A percentile compares a stretch with the other conserved stretches of the same genome.
Conservation (phyloP, 352 stramenopile species). For the Globisporangium canariense region DNA sequence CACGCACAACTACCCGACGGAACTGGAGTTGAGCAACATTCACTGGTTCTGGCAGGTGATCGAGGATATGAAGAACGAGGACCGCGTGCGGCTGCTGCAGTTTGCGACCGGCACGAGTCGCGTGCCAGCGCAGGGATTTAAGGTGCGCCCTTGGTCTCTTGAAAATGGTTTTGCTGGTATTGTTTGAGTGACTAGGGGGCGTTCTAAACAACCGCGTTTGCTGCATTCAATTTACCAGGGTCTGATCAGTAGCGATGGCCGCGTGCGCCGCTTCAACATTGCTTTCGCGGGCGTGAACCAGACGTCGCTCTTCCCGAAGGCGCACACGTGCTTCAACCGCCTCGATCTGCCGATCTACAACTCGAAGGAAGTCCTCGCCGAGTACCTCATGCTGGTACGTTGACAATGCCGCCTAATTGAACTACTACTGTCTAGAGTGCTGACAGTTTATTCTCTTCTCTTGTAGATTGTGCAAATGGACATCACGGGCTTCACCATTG, state of each 20-base stretch:
- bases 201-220: too few relatives aligned
- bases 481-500: conserved; percentile 92
- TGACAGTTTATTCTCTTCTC: background rate
- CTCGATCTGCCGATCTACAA: conserved; percentile 76
- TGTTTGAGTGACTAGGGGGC: too few relatives aligned
- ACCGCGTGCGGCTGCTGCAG: conserved; percentile 75
- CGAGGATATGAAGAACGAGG: conserved; percentile 63
- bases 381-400: conserved; percentile 64
- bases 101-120: conserved; percentile 81
- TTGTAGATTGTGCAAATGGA: conserved; percentile 95
- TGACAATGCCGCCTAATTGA: background rate
- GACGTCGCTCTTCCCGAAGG: conserved; percentile 69
- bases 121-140: conserved; percentile 80
- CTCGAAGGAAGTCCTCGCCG: conserved; percentile 57
- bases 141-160: conserved; percentile 20
- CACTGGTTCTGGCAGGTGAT: conserved; percentile 98
- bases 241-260: conserved; percentile 78
- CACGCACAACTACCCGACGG: conserved; percentile 56
- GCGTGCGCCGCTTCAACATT: conserved; percentile 74
- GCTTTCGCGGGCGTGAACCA: conserved; percentile 63
- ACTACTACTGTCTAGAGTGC: background rate
- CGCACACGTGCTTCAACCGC: conserved; percentile 86
- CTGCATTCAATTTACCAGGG: background rate
- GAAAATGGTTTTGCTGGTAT: too few relatives aligned
- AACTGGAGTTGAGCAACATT: conserved; percentile 86